Evolutionary conservation across 2,329 filamentous ascomycete species (phyloP), one percentile per base, ranked within the genome.

Genomic region (Microthyrium microscopicum): DNA sequence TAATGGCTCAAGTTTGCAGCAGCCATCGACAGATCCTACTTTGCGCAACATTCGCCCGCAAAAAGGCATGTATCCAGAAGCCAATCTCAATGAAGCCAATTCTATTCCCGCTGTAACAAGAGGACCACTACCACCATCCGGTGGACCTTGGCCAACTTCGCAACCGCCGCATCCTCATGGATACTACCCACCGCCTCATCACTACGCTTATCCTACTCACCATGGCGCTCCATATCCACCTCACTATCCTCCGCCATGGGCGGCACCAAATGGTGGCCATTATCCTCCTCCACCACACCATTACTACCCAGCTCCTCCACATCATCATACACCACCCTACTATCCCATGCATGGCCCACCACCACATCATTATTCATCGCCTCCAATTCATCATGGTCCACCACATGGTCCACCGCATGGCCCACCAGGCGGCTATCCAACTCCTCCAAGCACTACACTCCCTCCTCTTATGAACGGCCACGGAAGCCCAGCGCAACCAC

Each of bases 31-130:
- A 20, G 89, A 98, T 50, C 73, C 81, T 4, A 60, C 67, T 16
- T 65, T 98, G 33, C 74, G 84, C 45, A 71, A 80, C 49, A 89
- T 98, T 41, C 65, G 81, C 2, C 87, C 87, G 0, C 69, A 77
- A 29, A 94, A 93, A 64, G 87, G 85, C 50, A 83, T 95, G 72
- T 98, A 98, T 53, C 89, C 89, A 0, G 89, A 98, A 55, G 92
- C 87, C 1, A 92, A 83, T 29, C 73, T 94, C 44, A 82, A 83
- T 49, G 87, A 94, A 48, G 68, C 76, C 40, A 77, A 77, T 51
- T 77, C 77, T 38, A 74, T 83, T 11, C 82, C 85, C 9, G 76
- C 81, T 3, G 70, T 91, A 25, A 87, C 83, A 9, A 71, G 83
- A 42, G 70, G 77, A 1, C 83, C 71, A 5, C 73, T 75, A 68